A percentile compares a stretch with the other conserved stretches of the same genome.
phyloP scores from a whole-genome alignment of 805 yeast species.

The Wickerhamiella parazyma region DNA sequence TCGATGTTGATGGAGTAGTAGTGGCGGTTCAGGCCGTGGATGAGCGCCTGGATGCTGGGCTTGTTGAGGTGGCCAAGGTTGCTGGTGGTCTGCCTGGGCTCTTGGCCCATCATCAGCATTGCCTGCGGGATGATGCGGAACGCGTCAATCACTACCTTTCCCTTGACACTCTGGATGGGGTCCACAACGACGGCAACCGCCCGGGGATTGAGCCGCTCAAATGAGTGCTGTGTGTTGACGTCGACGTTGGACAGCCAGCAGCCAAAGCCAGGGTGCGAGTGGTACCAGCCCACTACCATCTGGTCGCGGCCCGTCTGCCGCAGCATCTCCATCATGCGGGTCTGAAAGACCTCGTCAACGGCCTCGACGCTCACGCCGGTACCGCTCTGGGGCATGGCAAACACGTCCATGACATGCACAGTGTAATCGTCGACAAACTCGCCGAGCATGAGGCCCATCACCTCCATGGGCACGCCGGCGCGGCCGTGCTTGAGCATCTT shows the following conservation, averaged over 20 bases:
- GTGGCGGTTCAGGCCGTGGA: slow-evolving; percentile 93
- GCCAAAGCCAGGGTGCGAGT: slow-evolving; percentile 99
- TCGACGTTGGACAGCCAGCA: slow-evolving; percentile 98
- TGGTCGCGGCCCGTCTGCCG: slow-evolving; percentile 98
- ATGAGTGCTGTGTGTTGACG: slow-evolving; percentile 94
- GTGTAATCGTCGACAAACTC: slow-evolving; percentile 96
- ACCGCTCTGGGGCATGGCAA: slow-evolving; percentile 95
- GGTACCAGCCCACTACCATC: slow-evolving; percentile 99
- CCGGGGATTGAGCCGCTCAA: slow-evolving; percentile 86
- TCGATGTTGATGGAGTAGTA: slow-evolving; percentile 92
- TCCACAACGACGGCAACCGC: slow-evolving; percentile 98
- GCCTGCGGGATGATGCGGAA: slow-evolving; percentile 84
- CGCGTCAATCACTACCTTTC: slow-evolving; percentile 97
- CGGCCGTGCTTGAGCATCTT: slow-evolving; percentile 97
- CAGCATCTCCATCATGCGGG: slow-evolving; percentile 99
- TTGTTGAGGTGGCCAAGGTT: slow-evolving; percentile 90
- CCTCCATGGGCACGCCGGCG: slow-evolving; percentile 60
- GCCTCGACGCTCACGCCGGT: slow-evolving; percentile 99
- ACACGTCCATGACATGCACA: slow-evolving; percentile 92
- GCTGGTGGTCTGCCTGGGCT: slow-evolving; percentile 94
- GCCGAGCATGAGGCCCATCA: slow-evolving; percentile 97
- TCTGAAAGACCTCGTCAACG: slow-evolving; percentile 96
- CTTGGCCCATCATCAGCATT: slow-evolving; percentile 86
- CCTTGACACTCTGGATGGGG: slow-evolving; percentile 97
- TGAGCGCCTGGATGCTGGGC: slow-evolving; percentile 91